Evolutionary conservation across 208 protist genomes (phyloP), one percentile per base, ranked within the genome.

Genomic region (Trypanosoma mega): DNA sequence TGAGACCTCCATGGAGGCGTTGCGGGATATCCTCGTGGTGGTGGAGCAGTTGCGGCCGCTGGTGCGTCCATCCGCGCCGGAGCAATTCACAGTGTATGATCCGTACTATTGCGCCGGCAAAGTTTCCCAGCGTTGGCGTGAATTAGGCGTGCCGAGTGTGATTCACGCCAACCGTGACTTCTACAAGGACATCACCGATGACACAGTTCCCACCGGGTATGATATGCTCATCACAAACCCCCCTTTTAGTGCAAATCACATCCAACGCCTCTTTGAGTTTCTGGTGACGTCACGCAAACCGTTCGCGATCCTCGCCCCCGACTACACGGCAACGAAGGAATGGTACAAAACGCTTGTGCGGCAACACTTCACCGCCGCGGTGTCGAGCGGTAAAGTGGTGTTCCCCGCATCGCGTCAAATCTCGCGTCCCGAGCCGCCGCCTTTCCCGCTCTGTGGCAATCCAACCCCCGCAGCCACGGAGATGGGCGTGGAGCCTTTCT

Each of bases 91-190:
- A 18, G 58, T 95, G 6, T 94, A 94, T 72, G 87, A 93, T 69
- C 92, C 89, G 5, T 96, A 95, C 59, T 97, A 85, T 75, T 94
- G 89, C 79, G 55, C 71, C 41, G 89, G 89, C 30, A 52, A 65
- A 16, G 76, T 94, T 3, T 63, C 73, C 21, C 5, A 26, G 7
- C 67, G 71, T 26, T 85, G 90, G 66, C 33, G 33, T 5, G 52
- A 5, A 16, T 76, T 94, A 4, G 89, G 85, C 2, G 65, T 96
- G 26, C 23, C 47, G 4, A 36, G 61, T n/a, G 85, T 96, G n/a
- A 59, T 91, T 34, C 89, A 97, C 68, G 68, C 79, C n/a, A 91
- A 93, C 55, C 68, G 87, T 39, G 89, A 96, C 74, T 96, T 96
- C 49, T 94, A 96, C 71, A 59, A 56, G 3, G 74, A 74, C 39